Base-by-base conservation (phyloP, 306 rosid genomes). In the Medicago lupulina region DNA sequence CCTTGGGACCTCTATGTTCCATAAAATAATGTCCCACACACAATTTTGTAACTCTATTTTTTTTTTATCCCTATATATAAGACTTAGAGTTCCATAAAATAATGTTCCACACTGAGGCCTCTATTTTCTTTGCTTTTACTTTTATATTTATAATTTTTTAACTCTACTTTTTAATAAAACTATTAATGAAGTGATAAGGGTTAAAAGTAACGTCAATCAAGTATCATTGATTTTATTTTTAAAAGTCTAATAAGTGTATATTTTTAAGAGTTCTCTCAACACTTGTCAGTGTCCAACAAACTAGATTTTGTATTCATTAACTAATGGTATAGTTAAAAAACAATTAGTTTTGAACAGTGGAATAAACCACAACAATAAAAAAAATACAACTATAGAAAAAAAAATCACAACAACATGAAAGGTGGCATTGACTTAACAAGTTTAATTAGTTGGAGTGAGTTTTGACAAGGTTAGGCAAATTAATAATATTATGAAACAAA, bases 381-480 rank as follows among this genome's bases (percentile, higher is more conserved):
- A 23, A 23, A 23, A 23, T 23, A 23, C 28, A 23, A 23, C 23
- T 21, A 21, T 23, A 23, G 28, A 23, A 23, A 23, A 21, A 13
- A 67, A 8, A 40, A 18, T 39, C 13, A 64, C 50, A 39, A 38
- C 18, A 54, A 28, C 62, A 46, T 44, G 16, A 23, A 67, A 67
- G 6, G 11, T 16, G n/a, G 47, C 70, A 19, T 68, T 76, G 74
- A 38, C 57, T 39, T 65, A 2, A 47, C 25, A 63, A 74, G 51
- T 31, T 8, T 7, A 39, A 39, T 74, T 74, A 55, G 36, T 71
- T 46, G 4, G 19, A 43, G 8, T 79, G 74, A 72, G 43, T 51
- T 54, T 51, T 4, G 13, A n/a, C 5, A 70, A 63, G 8, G 9
- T n/a, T 64, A 51, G 6, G 0, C 13, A 70, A 54, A 63, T 65